Percentiles rank a stretch among this genome's conserved stretches.
Evolutionary conservation across 2,329 filamentous ascomycete species (phyloP).

Genomic region (Raffaelea albimanens): DNA sequence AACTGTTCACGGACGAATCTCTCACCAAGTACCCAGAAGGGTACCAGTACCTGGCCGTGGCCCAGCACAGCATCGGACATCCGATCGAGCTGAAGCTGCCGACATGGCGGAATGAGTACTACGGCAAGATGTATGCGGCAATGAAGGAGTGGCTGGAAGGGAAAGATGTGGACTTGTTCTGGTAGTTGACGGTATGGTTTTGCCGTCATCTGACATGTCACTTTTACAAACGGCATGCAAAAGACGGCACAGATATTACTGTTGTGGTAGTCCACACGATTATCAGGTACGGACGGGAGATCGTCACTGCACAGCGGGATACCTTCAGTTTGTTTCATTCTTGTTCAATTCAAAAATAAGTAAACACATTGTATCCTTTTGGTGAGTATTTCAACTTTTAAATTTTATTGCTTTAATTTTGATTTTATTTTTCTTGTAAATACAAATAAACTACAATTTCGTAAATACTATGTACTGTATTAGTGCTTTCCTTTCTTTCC

Average conservation of each 20-base stretch:
- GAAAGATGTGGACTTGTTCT: too few species aligned
- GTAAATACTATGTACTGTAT: too few species aligned
- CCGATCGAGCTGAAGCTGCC: conserved; percentile 29
- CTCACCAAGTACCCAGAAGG: conserved; percentile 30
- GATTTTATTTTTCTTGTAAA: too few species aligned
- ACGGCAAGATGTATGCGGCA: too few species aligned
- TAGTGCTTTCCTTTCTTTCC: neutral
- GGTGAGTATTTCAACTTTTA: neutral
- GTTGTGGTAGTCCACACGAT: too few species aligned
- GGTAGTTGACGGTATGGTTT: too few species aligned
- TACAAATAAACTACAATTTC: too few species aligned
- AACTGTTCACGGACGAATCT: conserved; percentile 17
- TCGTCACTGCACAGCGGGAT: neutral
- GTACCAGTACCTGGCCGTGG: conserved; percentile 35
- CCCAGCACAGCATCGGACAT: conserved; percentile 34
- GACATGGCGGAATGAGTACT: conserved; percentile 15
- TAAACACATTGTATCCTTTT: neutral
- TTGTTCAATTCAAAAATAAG: too few species aligned
- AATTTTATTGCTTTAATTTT: neutral
- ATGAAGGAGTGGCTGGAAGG: too few species aligned
- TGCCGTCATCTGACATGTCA: too few species aligned
- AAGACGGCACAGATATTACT: too few species aligned
- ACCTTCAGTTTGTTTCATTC: neutral
- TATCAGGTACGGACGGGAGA: neutral
- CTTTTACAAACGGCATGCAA: too few species aligned